These are phyloP conservation scores for Dalbergia oliveri DNA, from an alignment of 306 rosid genomes.

Conservation along the genomic window DNA sequence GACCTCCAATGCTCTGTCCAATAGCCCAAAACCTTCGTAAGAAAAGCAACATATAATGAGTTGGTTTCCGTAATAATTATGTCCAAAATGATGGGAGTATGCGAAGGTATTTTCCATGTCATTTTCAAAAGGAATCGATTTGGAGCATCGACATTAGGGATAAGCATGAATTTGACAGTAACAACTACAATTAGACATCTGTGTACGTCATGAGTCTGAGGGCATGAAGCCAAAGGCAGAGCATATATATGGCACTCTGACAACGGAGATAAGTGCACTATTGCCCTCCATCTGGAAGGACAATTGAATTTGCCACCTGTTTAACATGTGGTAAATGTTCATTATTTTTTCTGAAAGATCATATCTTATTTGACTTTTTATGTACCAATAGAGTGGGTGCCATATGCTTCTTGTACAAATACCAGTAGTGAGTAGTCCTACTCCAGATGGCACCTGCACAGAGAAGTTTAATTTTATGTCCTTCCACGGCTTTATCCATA, in stretches of 20 bases:
- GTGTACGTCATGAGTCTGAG: slow-evolving; percentile 3
- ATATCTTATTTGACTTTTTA: background rate
- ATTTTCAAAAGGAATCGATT: background rate
- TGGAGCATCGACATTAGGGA: slow-evolving; percentile 6
- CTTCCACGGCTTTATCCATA: slow-evolving; percentile 19
- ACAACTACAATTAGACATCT: slow-evolving; percentile 18
- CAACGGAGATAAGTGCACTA: slow-evolving; percentile 13
- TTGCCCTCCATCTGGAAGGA: slow-evolving; percentile 1
- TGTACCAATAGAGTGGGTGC: slow-evolving; percentile 32
- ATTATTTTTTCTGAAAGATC: background rate
- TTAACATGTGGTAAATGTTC: slow-evolving; percentile 31
- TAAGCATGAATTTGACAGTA: slow-evolving; percentile 35
- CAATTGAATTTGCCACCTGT: slow-evolving; percentile 37
- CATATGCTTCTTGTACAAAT: background rate
- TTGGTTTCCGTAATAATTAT: background rate
- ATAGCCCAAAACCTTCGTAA: too few species aligned
- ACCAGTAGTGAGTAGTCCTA: background rate
- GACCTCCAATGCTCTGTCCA: too few species aligned
- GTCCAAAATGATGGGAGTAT: background rate
- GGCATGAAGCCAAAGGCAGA: slow-evolving; percentile 4
- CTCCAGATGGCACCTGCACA: slow-evolving; percentile 26
- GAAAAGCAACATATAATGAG: background rate
- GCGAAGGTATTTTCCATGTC: too few species aligned
- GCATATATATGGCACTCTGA: too few species aligned
- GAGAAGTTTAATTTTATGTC: background rate